A percentile compares a stretch with the other conserved stretches of the same genome.
Evolutionary conservation across 345 rosid genomes (phyloP).

Genomic region (Iberis pinnata): DNA sequence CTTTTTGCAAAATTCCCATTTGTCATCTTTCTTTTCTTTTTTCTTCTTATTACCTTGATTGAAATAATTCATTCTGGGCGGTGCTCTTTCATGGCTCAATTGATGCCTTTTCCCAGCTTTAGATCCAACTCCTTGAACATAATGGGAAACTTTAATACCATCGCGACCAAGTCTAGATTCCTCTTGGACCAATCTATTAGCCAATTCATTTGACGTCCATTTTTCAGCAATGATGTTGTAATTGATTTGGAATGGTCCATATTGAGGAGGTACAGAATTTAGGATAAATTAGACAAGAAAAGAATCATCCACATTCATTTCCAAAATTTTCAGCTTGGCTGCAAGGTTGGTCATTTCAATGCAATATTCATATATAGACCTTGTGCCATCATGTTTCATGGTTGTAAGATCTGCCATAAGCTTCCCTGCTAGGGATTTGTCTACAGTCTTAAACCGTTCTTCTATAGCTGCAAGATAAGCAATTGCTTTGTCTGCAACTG

Average conservation of each 20-base stretch:
- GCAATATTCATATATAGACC: neutral
- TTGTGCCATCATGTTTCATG: neutral
- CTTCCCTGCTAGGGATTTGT: neutral
- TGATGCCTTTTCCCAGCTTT: neutral
- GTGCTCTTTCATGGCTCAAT: neutral
- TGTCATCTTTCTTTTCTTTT: neutral
- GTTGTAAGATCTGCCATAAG: neutral
- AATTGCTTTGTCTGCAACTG: neutral
- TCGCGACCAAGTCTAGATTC: neutral
- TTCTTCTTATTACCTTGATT: neutral
- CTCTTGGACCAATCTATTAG: constrained; percentile 1
- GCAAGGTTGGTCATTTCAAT: neutral
- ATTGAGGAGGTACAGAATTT: neutral
- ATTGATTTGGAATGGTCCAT: neutral
- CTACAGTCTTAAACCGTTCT: neutral
- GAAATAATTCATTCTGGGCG: neutral
- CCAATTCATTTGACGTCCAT: neutral
- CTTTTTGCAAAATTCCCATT: neutral
- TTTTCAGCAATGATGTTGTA: neutral
- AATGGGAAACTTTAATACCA: neutral
- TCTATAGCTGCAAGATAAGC: neutral
- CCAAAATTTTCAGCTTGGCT: neutral
- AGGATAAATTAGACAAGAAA: neutral
- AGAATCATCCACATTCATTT: neutral
- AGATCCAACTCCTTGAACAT: neutral